These are phyloP conservation scores for Mychonastes homosphaera DNA, from an alignment of 139 green algal genomes.

Conservation along the genomic window DNA sequence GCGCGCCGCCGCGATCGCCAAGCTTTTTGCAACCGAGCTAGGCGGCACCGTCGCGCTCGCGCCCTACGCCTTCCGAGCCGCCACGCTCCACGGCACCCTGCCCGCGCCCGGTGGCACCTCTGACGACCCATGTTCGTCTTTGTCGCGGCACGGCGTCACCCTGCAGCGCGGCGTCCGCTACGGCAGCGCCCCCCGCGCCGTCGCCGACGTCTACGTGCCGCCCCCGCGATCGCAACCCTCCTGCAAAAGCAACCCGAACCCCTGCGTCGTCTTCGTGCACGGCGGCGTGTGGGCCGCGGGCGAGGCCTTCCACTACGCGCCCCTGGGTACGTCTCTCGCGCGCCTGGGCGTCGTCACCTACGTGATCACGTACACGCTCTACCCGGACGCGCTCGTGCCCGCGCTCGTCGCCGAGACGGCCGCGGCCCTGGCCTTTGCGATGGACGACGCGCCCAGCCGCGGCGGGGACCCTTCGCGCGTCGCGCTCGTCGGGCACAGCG, in stretches of 20 bases:
- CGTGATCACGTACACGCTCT: slow-evolving; percentile 54
- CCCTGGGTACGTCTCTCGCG: slow-evolving; percentile 16
- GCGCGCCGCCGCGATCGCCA: neutral
- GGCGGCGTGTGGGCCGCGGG: slow-evolving; percentile 68
- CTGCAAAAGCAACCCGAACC: neutral
- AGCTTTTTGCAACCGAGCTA: slow-evolving; percentile 30
- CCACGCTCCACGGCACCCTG: slow-evolving; percentile 19
- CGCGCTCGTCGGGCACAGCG: slow-evolving; percentile 56
- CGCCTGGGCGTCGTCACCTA: slow-evolving; percentile 16
- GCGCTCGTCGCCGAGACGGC: slow-evolving; percentile 57
- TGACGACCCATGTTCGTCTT: neutral
- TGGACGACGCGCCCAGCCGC: slow-evolving; percentile 37
- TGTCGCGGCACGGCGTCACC: neutral
- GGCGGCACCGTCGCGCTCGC: slow-evolving; percentile 25
- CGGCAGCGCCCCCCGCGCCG: slow-evolving; percentile 20
- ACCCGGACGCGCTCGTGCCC: slow-evolving; percentile 42
- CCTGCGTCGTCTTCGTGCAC: slow-evolving; percentile 47
- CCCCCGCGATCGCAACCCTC: neutral
- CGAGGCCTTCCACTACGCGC: slow-evolving; percentile 44
- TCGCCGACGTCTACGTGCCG: neutral
- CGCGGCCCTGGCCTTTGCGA: slow-evolving; percentile 44
- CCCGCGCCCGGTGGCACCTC: slow-evolving; percentile 1
- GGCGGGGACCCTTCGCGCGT: slow-evolving; percentile 43
- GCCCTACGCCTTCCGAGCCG: slow-evolving; percentile 24
- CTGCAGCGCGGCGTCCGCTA: slow-evolving; percentile 35